Base-by-base conservation (phyloP, 129 eudicot species). In the Flaveria ramosissima region DNA sequence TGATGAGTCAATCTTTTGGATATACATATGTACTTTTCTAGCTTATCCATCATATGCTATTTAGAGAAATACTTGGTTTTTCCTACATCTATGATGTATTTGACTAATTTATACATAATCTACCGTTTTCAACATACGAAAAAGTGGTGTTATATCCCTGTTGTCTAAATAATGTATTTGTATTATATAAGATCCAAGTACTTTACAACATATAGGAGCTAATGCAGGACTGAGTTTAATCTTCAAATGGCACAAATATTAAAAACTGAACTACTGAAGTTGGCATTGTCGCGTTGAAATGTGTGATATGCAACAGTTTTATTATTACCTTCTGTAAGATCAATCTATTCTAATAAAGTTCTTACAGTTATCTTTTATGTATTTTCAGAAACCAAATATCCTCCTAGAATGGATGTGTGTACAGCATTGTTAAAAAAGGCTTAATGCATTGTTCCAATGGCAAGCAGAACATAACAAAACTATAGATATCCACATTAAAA, bases 1-100 rank as follows among this genome's bases (percentile, higher is more conserved):
- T 9, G 17, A 70, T 15, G 59, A 6, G 73, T 79, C 42, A 78
- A 59, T 19, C 63, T 21, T 47, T 30, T 60, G 50, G 62, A 59
- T 57, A 39, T 47, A 36, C 55, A 57, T 46, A 47, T 57, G 23
- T 70, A 59, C 23, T 41, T 23, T 17, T 52, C 30, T 63, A 77
- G 65, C 24, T 77, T 66, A 66, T 50, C 65, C 80, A 67, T 77
- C 45, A 77, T 76, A 36, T 20, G 32, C 9, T 62, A 63, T 46
- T 26, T 65, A 3, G 27, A 42, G 41, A 69, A 2, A 13, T 61
- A 11, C 17, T 7, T 46, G 13, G 32, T 61, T 48, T 30, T 64
- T 57, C 51, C 51, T 12, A 14, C 11, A 11, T 30, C 21, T 51
- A 20, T 42, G 45, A 59, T 59, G 55, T 52, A 52, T 56, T 56